Evolutionary conservation across 2,329 filamentous ascomycete genomes (phyloP), one percentile per base, ranked within the genome.

Genomic region (Aspergillus quadricinctus): DNA sequence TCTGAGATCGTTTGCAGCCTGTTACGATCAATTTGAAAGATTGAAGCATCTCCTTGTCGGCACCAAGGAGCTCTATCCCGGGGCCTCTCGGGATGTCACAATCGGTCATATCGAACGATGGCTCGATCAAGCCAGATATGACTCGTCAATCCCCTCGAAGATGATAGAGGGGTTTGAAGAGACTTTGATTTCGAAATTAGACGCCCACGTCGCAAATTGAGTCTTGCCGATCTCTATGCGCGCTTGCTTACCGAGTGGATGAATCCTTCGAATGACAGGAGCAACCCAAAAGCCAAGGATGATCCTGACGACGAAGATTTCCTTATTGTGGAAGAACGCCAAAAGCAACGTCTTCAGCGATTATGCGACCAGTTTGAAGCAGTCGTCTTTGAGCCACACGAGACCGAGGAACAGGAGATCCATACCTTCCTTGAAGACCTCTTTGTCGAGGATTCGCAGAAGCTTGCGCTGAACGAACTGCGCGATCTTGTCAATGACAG

Each of bases 241-340:
- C 68, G 69, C 8, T 64, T 77, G 11, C 54, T 76, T 48, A 75
- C 72, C 23, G 73, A 76, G 54, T 76, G 75, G 75, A 73, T 75
- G 60, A 67, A 73, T 21, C 29, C 56, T 0, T n/a, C 58, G 0
- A 19, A 11, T n/a, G 46, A 4, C 4, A 40, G 28, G 1, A 17
- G 14, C 4, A 4, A 48, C 17, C 48, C 56, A 43, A 7, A 60
- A n/a, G 45, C 62, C 35, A 46, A 57, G 49, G 59, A 60, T 23
- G 21, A 58, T 2, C 52, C 61, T 14, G 55, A 49, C 8, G 56
- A 61, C 2, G 67, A 72, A 2, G 64, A 65, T 3, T 72, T 70
- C 37, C 63, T 71, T 45, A 31, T 74, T 1, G 59, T 74, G 1
- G 65, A 75, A 46, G 61, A 64, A 50, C 64, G 66, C 19, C 72